Conservation (phyloP, 2,329 filamentous ascomycete species). For the Neopestalotiopsis sp. region DNA sequence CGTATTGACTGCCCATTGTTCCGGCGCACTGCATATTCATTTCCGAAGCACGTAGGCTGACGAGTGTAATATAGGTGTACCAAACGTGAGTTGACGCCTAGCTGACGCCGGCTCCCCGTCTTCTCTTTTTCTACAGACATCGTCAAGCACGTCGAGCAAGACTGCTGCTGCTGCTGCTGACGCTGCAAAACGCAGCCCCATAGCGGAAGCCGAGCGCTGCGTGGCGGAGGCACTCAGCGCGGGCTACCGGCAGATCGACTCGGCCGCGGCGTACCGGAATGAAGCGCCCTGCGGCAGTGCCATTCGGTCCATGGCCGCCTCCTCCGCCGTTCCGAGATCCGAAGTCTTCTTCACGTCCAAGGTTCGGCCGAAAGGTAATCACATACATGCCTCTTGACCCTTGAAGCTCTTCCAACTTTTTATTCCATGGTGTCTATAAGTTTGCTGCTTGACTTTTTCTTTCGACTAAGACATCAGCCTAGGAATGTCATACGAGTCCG, state of each 20-base stretch:
- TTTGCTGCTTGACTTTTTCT: not conserved
- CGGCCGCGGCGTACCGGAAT: conserved; percentile 56
- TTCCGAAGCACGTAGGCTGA: not conserved
- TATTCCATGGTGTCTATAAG: too few species aligned
- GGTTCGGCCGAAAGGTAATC: conserved; percentile 44
- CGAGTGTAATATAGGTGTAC: conserved; percentile 47
- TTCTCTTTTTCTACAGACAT: not conserved
- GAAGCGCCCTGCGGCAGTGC: conserved; percentile 53
- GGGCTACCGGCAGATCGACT: conserved; percentile 64
- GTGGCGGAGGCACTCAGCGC: conserved; percentile 49
- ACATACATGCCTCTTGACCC: not conserved
- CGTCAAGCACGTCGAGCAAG: not conserved
- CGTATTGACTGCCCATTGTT: conserved; percentile 27
- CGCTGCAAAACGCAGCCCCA: conserved; percentile 31
- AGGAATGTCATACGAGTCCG: conserved; percentile 60
- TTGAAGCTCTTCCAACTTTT: too few species aligned
- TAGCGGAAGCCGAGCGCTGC: conserved; percentile 43
- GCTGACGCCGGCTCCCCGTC: not conserved
- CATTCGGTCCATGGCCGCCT: conserved; percentile 37
- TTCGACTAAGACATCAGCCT: not conserved
- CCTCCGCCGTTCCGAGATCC: conserved; percentile 46
- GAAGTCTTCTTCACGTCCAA: conserved; percentile 63
- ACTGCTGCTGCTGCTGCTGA: not conserved
- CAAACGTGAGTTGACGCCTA: conserved; percentile 48
- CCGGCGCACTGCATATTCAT: not conserved